Conservation (phyloP, 2,329 filamentous ascomycete genomes). For the Venturia carpophila region DNA sequence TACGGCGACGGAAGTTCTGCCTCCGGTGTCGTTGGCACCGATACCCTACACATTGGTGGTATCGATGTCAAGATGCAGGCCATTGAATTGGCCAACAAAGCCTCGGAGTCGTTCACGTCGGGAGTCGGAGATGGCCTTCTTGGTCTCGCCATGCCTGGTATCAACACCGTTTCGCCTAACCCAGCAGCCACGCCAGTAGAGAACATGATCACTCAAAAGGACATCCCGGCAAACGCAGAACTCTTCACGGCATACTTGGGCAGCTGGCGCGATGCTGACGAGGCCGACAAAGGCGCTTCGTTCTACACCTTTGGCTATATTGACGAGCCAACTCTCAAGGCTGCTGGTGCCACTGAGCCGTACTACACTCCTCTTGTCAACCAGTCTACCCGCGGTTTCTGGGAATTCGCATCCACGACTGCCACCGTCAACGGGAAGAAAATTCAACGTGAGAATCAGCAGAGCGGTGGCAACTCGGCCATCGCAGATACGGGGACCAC, state of each 20-base stretch:
- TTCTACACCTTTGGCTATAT: constrained; percentile 72
- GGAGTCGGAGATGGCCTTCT: constrained; percentile 56
- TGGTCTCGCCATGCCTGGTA: constrained; percentile 56
- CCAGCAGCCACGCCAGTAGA: constrained; percentile 56
- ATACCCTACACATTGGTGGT: constrained; percentile 55
- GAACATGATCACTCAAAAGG: constrained; percentile 56
- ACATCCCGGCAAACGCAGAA: constrained; percentile 43
- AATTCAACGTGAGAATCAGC: constrained; percentile 36
- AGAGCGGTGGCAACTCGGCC: constrained; percentile 45
- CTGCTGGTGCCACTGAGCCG: constrained; percentile 47
- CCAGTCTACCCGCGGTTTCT: constrained; percentile 55
- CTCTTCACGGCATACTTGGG: constrained; percentile 60
- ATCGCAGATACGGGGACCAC: constrained; percentile 68
- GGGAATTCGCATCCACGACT: constrained; percentile 54
- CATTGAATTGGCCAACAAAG: constrained; percentile 53
- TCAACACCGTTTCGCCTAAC: constrained; percentile 54
- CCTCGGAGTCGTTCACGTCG: constrained; percentile 52
- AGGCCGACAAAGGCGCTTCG: constrained; percentile 39
- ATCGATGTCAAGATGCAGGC: constrained; percentile 54
- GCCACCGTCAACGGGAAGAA: constrained; percentile 51
- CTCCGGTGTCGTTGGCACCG: constrained; percentile 56
- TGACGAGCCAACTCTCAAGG: constrained; percentile 52
- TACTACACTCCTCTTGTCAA: constrained; percentile 53
- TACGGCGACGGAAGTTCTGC: constrained; percentile 64
- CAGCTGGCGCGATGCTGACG: constrained; percentile 43